A percentile compares a stretch with the other conserved stretches of the same genome.
Evolutionary conservation across 2,329 filamentous ascomycete genomes (phyloP).

Genomic region (Lojkania enalia): DNA sequence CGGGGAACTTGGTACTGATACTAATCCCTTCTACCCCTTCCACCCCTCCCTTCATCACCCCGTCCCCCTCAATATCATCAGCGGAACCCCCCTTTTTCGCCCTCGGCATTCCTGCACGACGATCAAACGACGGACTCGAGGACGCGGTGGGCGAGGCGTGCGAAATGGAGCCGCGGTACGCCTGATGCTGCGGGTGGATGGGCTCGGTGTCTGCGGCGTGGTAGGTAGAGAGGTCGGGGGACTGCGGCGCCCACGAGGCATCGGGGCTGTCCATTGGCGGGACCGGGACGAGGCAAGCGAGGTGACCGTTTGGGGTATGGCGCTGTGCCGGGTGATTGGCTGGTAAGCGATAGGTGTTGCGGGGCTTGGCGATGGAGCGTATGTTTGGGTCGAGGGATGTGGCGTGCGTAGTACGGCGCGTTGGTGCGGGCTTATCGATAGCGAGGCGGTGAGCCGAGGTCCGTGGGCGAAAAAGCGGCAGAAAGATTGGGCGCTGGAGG

Average conservation of each 20-base stretch:
- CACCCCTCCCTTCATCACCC: slow-evolving; percentile 23
- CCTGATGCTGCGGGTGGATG: slow-evolving; percentile 43
- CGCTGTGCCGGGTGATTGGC: no score
- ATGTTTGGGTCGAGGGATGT: neutral
- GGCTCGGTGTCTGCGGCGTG: slow-evolving; percentile 44
- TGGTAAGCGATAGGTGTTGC: no score
- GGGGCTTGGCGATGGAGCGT: neutral
- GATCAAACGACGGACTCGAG: slow-evolving; percentile 24
- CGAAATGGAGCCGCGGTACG: slow-evolving; percentile 42
- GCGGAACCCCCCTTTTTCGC: slow-evolving; percentile 28
- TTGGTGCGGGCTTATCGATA: neutral
- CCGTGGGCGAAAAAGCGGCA: neutral
- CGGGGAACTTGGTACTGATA: slow-evolving; percentile 94
- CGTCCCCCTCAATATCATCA: slow-evolving; percentile 38
- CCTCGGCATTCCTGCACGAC: slow-evolving; percentile 30
- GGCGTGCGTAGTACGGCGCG: neutral
- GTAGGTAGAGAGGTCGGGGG: slow-evolving; percentile 54
- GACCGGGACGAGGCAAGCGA: no score
- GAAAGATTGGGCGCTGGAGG: neutral
- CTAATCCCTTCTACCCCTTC: slow-evolving; percentile 60
- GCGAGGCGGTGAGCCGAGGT: no score
- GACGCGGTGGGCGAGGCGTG: slow-evolving; percentile 28
- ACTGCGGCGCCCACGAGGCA: slow-evolving; percentile 46
- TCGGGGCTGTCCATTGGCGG: slow-evolving; percentile 33
- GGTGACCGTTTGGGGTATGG: no score